Evolutionary conservation across 1,284 basidiomycete species (phyloP), one percentile per base, ranked within the genome.

Genomic region (Leccinum subspadiceum): DNA sequence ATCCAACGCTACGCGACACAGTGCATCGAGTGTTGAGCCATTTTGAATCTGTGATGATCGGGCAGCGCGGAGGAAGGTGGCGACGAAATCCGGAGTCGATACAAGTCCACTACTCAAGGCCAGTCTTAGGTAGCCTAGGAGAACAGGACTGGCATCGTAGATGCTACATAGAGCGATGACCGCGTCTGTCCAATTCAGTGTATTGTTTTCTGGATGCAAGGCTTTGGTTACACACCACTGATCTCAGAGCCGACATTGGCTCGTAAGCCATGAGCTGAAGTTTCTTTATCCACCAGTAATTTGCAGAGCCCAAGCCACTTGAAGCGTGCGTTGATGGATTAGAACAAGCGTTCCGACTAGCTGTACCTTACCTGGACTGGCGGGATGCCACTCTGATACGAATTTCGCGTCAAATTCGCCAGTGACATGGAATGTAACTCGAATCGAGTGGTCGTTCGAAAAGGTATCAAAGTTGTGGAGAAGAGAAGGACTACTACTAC

Each of bases 281-380:
- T 70, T 59, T 80, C 77, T 65, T 81, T 85, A 17, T 80, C 77
- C 9, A 87, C 73, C 67, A 83, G 81, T 52, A 89, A 71, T 65
- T 81, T 85, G 71, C 84, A 86, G 12, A 89, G 73, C 37, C 75
- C 79, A 15, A 84, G 69, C 89, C 89, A 91, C 88, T 90, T 61
- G 12, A 24, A 61, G 59, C 22, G 53, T 22, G 13, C 48, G 20
- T 26, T 48, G 55, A 35, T 31, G 54, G 61, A 53, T 68, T 29
- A 37, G 62, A 52, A 54, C 24, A 22, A 37, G 31, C 12, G 35
- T 44, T 55, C 15, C 41, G 44, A 56, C 15, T 9, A 26, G 56
- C 35, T 53, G 55, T 9, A 49, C 58, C 70, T 68, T 66, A 88
- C 89, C 77, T 87, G 89, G 15, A 70, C 62, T 26, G 87, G 76